Base-by-base conservation (phyloP, 305 asterid species). In the Plantago coronopus region DNA sequence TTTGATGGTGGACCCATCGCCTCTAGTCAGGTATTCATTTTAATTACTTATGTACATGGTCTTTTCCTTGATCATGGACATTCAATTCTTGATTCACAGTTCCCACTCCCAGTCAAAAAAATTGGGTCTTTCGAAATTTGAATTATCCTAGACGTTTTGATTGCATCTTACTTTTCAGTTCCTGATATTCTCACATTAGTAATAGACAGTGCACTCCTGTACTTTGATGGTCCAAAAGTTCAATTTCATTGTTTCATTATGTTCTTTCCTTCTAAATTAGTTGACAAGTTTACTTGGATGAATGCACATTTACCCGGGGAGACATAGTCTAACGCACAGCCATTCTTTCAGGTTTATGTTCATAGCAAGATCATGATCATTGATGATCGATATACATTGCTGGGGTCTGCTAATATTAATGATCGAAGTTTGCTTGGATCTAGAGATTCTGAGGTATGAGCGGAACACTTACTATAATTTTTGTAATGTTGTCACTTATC, bases 281-380 rank as follows among this genome's bases (percentile, higher is more conserved):
- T 38, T 10, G 43, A 31, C 14, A 38, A 10, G 43, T 10, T 34
- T 38, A 2, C 17, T 15, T 53, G 18, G 6, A 53, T 53, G 8
- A 53, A 50, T 23, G 20, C n/a, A 25, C 58, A 6, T 53, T 25
- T 14, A 53, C 20, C 38, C 15, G 29, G 19, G 40, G 18, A 53
- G 40, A 54, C 25, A 66, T 38, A 70, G 59, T 43, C 65, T 63
- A 37, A 64, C 43, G 31, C 5, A 11, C 12, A 11, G 57, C 34
- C 64, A 44, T 68, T 65, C 48, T 49, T 19, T 67, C 78, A 91
- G 98, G 81, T 91, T 17, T 91, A 91, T 53, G 98, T 91, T 72
- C 98, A 91, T 79, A 91, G 98, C 89, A 91, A 91, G 81, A 86
- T 91, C 72, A 88, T 91, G 98, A 88, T 91, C 71, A 63, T 91